Evolutionary conservation across 202 grass and related monocot genomes (phyloP).

Genomic region (Zizania palustris): DNA sequence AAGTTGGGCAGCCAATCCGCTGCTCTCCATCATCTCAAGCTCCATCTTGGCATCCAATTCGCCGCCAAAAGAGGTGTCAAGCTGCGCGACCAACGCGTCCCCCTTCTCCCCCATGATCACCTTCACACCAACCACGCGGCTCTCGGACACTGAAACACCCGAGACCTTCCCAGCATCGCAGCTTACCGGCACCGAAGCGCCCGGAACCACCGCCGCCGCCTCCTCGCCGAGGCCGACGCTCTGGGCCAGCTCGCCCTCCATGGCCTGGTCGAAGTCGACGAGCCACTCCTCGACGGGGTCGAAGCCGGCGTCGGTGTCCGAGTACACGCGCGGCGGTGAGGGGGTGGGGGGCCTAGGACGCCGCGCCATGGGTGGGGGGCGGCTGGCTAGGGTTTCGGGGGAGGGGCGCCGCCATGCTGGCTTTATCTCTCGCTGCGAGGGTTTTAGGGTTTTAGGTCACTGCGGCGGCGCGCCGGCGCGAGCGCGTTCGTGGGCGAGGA

Average conservation of each 20-base stretch:
- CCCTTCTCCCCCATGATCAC: slow-evolving; percentile 9
- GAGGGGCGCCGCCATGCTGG: slow-evolving; percentile 43
- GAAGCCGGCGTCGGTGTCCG: slow-evolving; percentile 41
- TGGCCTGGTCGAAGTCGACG: slow-evolving; percentile 54
- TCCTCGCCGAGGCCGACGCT: slow-evolving; percentile 22
- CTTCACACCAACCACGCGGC: slow-evolving; percentile 22
- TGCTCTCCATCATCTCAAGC: slow-evolving; percentile 9
- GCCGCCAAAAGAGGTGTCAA: neutral
- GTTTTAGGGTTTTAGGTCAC: slow-evolving; percentile 48
- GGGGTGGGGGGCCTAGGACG: slow-evolving; percentile 52
- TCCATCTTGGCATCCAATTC: slow-evolving; percentile 31
- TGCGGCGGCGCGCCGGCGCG: slow-evolving; percentile 28
- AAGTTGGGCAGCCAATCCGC: slow-evolving; percentile 5
- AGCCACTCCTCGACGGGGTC: slow-evolving; percentile 74
- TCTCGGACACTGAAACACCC: neutral
- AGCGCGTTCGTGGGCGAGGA: neutral
- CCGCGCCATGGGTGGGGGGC: slow-evolving; percentile 29
- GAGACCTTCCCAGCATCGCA: neutral
- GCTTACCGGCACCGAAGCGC: neutral
- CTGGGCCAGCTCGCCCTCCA: slow-evolving; percentile 44
- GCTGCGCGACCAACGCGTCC: neutral
- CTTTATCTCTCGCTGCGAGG: slow-evolving; percentile 22
- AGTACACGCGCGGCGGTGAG: neutral
- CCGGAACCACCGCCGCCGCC: neutral
- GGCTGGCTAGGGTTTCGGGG: neutral